Conservation (phyloP, 2,329 filamentous ascomycete species). For the Fusarium guadeloupense region DNA sequence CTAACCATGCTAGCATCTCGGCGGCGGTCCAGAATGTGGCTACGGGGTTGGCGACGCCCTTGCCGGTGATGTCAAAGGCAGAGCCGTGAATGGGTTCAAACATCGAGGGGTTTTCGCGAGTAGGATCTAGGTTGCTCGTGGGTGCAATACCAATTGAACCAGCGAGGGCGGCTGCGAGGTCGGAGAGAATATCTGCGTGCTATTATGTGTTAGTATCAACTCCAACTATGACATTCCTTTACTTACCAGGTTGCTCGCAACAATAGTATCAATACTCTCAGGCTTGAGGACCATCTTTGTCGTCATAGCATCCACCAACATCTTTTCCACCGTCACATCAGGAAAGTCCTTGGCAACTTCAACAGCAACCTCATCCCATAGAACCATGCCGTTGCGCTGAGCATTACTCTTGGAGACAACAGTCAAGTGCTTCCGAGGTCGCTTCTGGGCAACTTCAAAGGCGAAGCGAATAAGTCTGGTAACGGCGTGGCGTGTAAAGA, state of each 20-base stretch:
- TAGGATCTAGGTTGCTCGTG: conserved; percentile 73
- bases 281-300: conserved; percentile 70
- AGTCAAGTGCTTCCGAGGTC: conserved; percentile 66
- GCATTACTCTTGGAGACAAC: conserved; percentile 74
- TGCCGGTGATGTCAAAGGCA: conserved; percentile 67
- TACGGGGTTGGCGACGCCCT: conserved; percentile 65
- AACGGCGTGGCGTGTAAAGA: conserved; percentile 69
- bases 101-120: conserved; percentile 63
- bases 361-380: conserved; percentile 71
- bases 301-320: conserved; percentile 74
- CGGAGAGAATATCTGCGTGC: conserved; percentile 73
- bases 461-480: conserved; percentile 70
- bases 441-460: conserved; percentile 66
- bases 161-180: conserved; percentile 74
- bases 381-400: conserved; percentile 72
- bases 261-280: conserved; percentile 68
- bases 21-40: conserved; percentile 67
- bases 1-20: conserved; percentile 67
- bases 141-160: conserved; percentile 78
- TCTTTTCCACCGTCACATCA: conserved; percentile 70
- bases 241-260: conserved; percentile 65
- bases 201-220: conserved; percentile 6
- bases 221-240: rapidly evolving
- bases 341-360: conserved; percentile 66
- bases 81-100: conserved; percentile 70